Evolutionary conservation across 208 protist genomes (phyloP).

Genomic region (Leishmania lainsoni): DNA sequence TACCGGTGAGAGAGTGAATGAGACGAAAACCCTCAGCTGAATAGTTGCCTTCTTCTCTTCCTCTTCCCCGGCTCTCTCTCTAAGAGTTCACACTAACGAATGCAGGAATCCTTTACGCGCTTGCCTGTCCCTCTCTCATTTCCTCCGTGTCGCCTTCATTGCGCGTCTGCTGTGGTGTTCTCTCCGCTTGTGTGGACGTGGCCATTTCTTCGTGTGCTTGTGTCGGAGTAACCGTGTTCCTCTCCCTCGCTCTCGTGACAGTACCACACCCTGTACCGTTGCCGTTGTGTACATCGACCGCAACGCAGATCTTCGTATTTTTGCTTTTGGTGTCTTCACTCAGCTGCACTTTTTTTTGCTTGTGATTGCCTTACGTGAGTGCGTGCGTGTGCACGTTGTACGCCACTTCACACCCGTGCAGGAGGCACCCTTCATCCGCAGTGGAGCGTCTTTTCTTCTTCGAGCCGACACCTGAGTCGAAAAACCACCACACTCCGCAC

Average conservation of each 20-base stretch:
- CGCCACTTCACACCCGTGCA: background rate
- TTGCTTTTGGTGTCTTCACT: too few species aligned
- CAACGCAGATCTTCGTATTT: too few species aligned
- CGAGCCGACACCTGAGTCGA: background rate
- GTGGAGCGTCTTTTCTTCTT: background rate
- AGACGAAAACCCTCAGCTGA: background rate
- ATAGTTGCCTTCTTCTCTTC: background rate
- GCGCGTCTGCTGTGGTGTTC: background rate
- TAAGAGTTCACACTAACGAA: background rate
- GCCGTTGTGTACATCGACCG: too few species aligned
- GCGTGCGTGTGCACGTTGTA: background rate
- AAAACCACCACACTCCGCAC: background rate
- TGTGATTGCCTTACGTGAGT: background rate
- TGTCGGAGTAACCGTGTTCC: background rate
- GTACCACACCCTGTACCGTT: too few species aligned
- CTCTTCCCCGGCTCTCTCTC: background rate
- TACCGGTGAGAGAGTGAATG: background rate
- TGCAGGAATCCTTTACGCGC: background rate
- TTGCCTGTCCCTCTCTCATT: background rate
- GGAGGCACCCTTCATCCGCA: too few species aligned
- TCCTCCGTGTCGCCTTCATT: background rate
- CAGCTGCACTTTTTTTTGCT: background rate
- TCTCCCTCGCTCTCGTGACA: background rate
- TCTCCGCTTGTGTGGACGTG: background rate
- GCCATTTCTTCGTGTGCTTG: background rate